Base-by-base conservation (phyloP, 305 asterid species). In the Solanum aculeatissimum region DNA sequence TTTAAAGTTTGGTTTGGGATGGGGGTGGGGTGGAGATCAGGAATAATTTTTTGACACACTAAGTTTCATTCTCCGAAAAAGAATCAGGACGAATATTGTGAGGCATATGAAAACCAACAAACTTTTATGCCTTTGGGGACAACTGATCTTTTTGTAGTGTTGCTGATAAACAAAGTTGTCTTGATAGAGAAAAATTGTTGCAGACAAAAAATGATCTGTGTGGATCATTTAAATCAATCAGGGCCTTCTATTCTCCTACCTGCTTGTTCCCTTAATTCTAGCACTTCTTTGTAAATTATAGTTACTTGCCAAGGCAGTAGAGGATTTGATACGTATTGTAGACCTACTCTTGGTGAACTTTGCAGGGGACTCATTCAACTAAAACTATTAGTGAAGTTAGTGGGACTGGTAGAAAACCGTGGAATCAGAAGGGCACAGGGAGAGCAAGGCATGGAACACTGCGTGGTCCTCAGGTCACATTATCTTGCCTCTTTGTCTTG, bases 391-490 rank as follows among this genome's bases (percentile, higher is more conserved):
- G 98, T 83, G 98, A 96, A 91, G 99, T 96, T 63, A 95, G 98
- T 88, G 99, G 99, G 79, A 94, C 97, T 80, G 99, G 99, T 43
- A 91, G 92, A 89, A 96, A 95, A 86, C 99, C 99, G 40, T 96
- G 95, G 95, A 70, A 16, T 60, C 99, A 95, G 88, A 95, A 96
- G 91, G 98, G 98, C 75, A 90, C 95, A 62, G 99, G 99, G 85
- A 92, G 95, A 88, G 98, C 99, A 21, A 92, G 98, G 89, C 97
- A 92, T 84, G 98, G 98, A 84, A 90, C 98, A 68, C 75, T 93
- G 85, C 95, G 97, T 58, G 94, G 98, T 68, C 89, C 96, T 86
- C 98, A 96, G 95, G 99, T 96, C 23, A 85, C 87, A 84, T 53
- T 60, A 81, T 85, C 85, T 84, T 78, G 13, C 63, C 53, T 81